Base-by-base conservation (phyloP, 192 early-diverging fungal species). In the Coemansia sp. region DNA sequence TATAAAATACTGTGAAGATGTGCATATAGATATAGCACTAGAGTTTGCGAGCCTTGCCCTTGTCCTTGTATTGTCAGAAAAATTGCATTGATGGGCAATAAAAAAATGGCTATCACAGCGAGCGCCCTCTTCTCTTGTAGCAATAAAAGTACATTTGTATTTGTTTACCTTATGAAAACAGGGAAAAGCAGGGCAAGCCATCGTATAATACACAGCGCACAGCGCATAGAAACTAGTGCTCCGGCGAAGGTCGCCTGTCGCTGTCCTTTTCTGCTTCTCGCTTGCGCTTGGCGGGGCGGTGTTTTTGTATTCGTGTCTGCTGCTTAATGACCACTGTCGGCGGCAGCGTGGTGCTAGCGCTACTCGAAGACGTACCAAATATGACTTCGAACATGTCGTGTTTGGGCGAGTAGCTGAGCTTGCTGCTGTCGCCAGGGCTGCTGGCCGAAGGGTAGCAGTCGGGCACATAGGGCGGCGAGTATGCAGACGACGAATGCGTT, bases 391-490 rank as follows among this genome's bases (percentile, higher is more conserved):
- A 64, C 23, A 79, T 47, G 54, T 65, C 65, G 22, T 69, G 69
- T 27, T 48, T 39, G 5, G 71, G 60, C 48, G 66, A 64, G 4
- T 23, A 54, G 34, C 16, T 59, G 23, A 13, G 9, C 8, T 42
- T 42, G 39, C 39, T 42, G 39, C 39, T 42, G 39, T 42, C 13
- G 14, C 46, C 29, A 25, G 36, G 42, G 47, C 47, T 54, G 16
- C 1, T 35, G 29, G 51, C 10, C 25, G 61, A 32, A 34, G 57
- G 39, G 22, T 27, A 27, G 19, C 19, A 20, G 16, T 80, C 77
- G 0, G 77, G 77, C 0, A 80, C 77, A 35, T 80, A 64, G 14
- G 77, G 77, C 22, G 77, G 77, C 46, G 77, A 80, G 59, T 68
- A 72, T 8, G 53, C 61, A 5, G 76, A 79, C 4, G 53, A 54